These are phyloP conservation scores for Seiridium cupressi DNA, from an alignment of 2,329 filamentous ascomycete genomes.

Conservation along the genomic window DNA sequence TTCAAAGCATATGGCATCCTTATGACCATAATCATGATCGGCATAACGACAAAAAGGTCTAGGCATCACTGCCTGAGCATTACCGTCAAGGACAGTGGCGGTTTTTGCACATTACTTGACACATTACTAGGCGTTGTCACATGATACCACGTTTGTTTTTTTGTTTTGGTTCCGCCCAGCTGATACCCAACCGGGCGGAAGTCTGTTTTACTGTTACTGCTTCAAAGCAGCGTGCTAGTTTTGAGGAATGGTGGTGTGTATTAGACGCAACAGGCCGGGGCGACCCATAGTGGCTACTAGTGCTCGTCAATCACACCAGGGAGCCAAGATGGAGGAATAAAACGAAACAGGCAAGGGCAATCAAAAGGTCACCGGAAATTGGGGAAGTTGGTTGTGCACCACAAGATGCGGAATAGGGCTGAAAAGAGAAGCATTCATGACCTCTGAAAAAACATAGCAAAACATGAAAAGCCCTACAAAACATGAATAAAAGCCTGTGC, in stretches of 20 bases:
- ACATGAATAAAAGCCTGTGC: conserved; percentile 5
- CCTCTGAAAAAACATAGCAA: conserved; percentile 5
- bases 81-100: conserved; percentile 13
- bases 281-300: background rate
- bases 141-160: conserved; percentile 32
- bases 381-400: background rate
- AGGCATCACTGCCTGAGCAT: conserved; percentile 3
- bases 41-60: conserved; percentile 12
- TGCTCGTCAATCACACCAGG: too few species aligned
- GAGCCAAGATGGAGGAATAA: background rate
- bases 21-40: conserved; percentile 21
- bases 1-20: conserved; percentile 25
- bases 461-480: conserved; percentile 4
- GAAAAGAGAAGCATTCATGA: background rate
- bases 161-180: background rate
- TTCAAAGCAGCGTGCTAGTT: background rate
- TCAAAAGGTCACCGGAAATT: background rate
- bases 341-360: background rate
- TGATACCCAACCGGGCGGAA: background rate
- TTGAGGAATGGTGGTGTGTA: conserved; percentile 6
- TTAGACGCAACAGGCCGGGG: background rate
- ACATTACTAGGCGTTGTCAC: conserved; percentile 27
- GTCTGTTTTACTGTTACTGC: conserved; percentile 3
- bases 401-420: background rate
- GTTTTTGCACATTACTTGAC: conserved; percentile 14